A percentile compares a stretch with the other conserved stretches of the same genome.
phyloP scores from a whole-genome alignment of 106 monocot species.

The Dactylorhiza incarnata region DNA sequence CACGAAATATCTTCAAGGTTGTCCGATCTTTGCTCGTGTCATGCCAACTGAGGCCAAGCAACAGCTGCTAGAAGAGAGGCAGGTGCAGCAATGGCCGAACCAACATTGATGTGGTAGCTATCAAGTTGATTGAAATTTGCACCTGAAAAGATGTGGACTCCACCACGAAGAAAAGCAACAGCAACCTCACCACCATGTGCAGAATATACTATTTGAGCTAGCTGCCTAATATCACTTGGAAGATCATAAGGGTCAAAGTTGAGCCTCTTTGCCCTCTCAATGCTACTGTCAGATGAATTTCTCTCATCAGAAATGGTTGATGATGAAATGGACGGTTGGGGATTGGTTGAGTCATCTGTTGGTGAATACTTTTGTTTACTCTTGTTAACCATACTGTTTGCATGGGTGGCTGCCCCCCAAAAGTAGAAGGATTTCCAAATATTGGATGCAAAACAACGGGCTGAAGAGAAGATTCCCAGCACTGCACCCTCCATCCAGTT shows the following conservation, averaged over 20 bases:
- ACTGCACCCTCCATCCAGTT: slow-evolving; percentile 97
- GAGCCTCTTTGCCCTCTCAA: slow-evolving; percentile 65
- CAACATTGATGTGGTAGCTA: slow-evolving; percentile 90
- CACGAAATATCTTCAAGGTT: slow-evolving; percentile 87
- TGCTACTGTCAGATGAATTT: slow-evolving; percentile 83
- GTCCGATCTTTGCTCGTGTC: slow-evolving; percentile 77
- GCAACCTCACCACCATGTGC: slow-evolving; percentile 96
- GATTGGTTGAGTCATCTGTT: slow-evolving; percentile 67
- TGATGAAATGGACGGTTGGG: slow-evolving; percentile 32
- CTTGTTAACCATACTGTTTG: slow-evolving; percentile 90
- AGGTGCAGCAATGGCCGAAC: slow-evolving; percentile 85
- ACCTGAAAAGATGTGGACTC: slow-evolving; percentile 92
- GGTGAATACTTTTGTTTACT: slow-evolving; percentile 94
- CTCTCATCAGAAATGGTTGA: slow-evolving; percentile 62
- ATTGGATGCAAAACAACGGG: slow-evolving; percentile 99
- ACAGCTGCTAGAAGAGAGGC: slow-evolving; percentile 90
- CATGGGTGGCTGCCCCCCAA: slow-evolving; percentile 91
- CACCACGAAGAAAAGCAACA: slow-evolving; percentile 93
- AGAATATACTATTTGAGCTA: slow-evolving; percentile 95
- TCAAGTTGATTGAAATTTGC: slow-evolving; percentile 70
- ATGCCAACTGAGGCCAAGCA: slow-evolving; percentile 99
- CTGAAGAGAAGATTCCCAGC: slow-evolving; percentile 95
- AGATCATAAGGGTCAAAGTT: slow-evolving; percentile 98
- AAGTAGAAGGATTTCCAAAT: slow-evolving; percentile 90
- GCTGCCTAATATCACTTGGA: slow-evolving; percentile 94